A percentile compares a stretch with the other conserved stretches of the same genome.
These are phyloP conservation scores for Microdochium bolleyi DNA, from an alignment of 2,329 filamentous ascomycete genomes.

Conservation along the genomic window DNA sequence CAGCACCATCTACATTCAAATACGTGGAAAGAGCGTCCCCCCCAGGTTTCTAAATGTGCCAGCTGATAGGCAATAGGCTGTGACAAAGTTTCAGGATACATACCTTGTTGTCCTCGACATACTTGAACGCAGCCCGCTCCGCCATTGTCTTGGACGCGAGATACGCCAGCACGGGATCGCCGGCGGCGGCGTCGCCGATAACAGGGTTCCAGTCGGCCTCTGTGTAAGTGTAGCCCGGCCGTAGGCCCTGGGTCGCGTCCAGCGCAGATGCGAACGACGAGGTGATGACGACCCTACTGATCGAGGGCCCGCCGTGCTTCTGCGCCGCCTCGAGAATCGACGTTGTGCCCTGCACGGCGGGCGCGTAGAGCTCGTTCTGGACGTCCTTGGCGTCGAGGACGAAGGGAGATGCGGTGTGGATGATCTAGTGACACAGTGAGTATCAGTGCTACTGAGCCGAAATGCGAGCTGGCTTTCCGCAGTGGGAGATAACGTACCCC, in stretches of 20 bases:
- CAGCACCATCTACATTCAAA: not conserved
- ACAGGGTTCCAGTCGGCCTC: slow-evolving; percentile 4
- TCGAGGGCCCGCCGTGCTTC: not conserved
- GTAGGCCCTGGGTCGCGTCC: slow-evolving; percentile 3
- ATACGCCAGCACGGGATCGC: slow-evolving; percentile 6
- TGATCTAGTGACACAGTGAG: not conserved
- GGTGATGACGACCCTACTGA: slow-evolving; percentile 9
- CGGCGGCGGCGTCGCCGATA: slow-evolving; percentile 8
- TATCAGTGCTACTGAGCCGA: not conserved
- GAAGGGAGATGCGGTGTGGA: slow-evolving; percentile 8
- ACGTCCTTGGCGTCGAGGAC: slow-evolving; percentile 7
- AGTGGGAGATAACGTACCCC: slow-evolving; percentile 1
- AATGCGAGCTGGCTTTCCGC: not conserved
- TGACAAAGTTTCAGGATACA: not conserved
- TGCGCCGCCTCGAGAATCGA: slow-evolving; percentile 7
- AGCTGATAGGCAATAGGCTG: not conserved
- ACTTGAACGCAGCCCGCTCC: slow-evolving; percentile 13
- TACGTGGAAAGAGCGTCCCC: too few species aligned
- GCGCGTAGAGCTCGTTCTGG: slow-evolving; percentile 5
- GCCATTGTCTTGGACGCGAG: slow-evolving; percentile 9
- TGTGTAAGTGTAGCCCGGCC: slow-evolving; percentile 5
- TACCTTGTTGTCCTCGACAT: slow-evolving; percentile 8
- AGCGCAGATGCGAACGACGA: slow-evolving; percentile 12
- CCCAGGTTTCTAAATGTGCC: too few species aligned
- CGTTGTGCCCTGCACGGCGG: slow-evolving; percentile 5